A percentile compares a stretch with the other conserved stretches of the same genome.
Evolutionary conservation across 2,329 filamentous ascomycete genomes (phyloP).

Genomic region (Nemania serpens): DNA sequence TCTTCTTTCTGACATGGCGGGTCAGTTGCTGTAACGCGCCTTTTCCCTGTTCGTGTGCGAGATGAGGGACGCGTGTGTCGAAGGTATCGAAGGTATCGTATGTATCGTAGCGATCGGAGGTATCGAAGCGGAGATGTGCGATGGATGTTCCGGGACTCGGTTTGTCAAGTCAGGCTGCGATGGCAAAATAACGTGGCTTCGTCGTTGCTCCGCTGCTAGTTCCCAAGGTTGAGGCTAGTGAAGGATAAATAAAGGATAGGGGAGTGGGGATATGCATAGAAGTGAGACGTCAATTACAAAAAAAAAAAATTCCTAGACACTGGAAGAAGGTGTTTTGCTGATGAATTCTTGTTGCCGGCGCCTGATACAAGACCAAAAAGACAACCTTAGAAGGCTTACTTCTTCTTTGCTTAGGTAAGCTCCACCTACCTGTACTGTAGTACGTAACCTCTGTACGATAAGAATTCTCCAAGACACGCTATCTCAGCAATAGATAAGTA

Average conservation of each 20-base stretch:
- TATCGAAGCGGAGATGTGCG: neutral
- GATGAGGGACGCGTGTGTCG: too few relatives aligned
- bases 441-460: neutral
- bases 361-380: too few relatives aligned
- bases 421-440: too few relatives aligned
- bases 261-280: too few relatives aligned
- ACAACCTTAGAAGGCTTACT: too few relatives aligned
- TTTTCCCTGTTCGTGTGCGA: too few relatives aligned
- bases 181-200: neutral
- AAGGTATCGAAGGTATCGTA: neutral
- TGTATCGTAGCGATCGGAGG: neutral
- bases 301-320: too few relatives aligned
- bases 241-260: conserved; percentile 3
- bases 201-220: neutral
- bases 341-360: too few relatives aligned
- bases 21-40: neutral
- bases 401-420: too few relatives aligned
- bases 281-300: too few relatives aligned
- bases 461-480: neutral
- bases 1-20: conserved; percentile 37
- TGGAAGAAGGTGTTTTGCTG: too few relatives aligned
- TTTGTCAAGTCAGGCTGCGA: conserved; percentile 1
- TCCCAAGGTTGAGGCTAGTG: neutral
- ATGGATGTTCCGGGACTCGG: neutral
- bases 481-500: neutral